Percentiles rank a stretch among this genome's conserved stretches.
phyloP scores from a whole-genome alignment of 352 stramenopile species.

The Phytophthora citricola region DNA sequence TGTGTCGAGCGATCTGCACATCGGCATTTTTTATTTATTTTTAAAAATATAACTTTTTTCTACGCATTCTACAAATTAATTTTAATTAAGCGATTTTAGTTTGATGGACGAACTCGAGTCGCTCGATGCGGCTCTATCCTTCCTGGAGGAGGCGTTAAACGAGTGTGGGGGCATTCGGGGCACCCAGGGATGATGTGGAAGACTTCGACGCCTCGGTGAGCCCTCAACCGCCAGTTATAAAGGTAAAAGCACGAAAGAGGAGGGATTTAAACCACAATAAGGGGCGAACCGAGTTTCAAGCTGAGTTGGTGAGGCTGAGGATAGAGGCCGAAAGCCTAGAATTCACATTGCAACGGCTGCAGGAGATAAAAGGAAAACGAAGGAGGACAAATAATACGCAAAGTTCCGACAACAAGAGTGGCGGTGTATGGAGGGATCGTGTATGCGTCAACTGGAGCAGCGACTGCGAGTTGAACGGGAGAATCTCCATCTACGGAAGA shows the following conservation, averaged over 20 bases:
- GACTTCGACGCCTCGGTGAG: too few species aligned
- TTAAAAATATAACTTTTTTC: too few species aligned
- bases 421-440: slow-evolving; percentile 3
- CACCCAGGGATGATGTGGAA: too few species aligned
- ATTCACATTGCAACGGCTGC: slow-evolving; percentile 8
- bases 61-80: too few species aligned
- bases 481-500: slow-evolving; percentile 29
- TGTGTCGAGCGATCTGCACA: slow-evolving; percentile 22
- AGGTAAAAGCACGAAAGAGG: not conserved
- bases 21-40: too few species aligned
- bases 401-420: not conserved
- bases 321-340: slow-evolving; percentile 27
- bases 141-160: too few species aligned
- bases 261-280: slow-evolving; percentile 12
- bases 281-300: slow-evolving; percentile 18
- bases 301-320: slow-evolving; percentile 31
- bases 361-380: not conserved
- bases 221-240: too few species aligned
- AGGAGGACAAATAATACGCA: too few species aligned
- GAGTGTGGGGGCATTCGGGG: too few species aligned
- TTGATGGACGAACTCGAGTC: too few species aligned
- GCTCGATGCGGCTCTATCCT: too few species aligned
- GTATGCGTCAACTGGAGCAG: slow-evolving; percentile 20
- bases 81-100: too few species aligned
- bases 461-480: slow-evolving; percentile 24